Base-by-base conservation (phyloP, 352 stramenopile genomes). In the Phytopythium chamaehyphon region DNA sequence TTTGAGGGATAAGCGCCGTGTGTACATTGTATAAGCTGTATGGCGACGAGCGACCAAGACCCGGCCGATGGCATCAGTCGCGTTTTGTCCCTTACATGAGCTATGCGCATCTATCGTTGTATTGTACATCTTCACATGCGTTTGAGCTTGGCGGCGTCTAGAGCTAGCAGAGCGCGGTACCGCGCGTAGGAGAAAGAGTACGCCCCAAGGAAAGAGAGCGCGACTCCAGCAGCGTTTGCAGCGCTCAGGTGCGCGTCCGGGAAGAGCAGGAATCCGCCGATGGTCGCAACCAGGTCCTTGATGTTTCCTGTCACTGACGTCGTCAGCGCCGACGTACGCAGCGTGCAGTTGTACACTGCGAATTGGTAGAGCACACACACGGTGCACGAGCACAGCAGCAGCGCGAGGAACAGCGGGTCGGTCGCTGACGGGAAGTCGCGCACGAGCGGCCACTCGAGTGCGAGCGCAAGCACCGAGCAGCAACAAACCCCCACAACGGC, bases 171-270 rank as follows among this genome's bases (percentile, higher is more conserved):
- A 10, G 73, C 69, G 18, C 69, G 56, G 54, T 79, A 88, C 57
- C 84, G 80, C 51, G 84, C 62, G 50, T 86, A 90, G 40, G 79
- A 90, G 55, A 90, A 88, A 47, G 64, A 71, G 57, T 90, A 90
- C 18, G 79, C 70, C 10, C 79, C 79, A 16, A 90, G 19, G 40
- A 90, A 78, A 33, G 79, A 90, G n/a, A 90, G 44, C 39, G 40
- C 59, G 31, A 90, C 74, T 16, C 79, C 79, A 14, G 69, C 40
- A 37, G 86, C 49, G 58, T 90, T 87, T 33, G 48, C 59, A 15
- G 44, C 36, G 28, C 60, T 65, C 14, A 79, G 56, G 2, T 66
- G 66, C 19, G 73, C 79, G 51, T 90, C 79, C 1, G 61, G 42
- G 48, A 90, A 90, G 9, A 85, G 68, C 7, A 82, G 43, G 42